These are phyloP conservation scores for Calonectria ilicicola DNA, from an alignment of 2,329 filamentous ascomycete genomes.

Conservation along the genomic window DNA sequence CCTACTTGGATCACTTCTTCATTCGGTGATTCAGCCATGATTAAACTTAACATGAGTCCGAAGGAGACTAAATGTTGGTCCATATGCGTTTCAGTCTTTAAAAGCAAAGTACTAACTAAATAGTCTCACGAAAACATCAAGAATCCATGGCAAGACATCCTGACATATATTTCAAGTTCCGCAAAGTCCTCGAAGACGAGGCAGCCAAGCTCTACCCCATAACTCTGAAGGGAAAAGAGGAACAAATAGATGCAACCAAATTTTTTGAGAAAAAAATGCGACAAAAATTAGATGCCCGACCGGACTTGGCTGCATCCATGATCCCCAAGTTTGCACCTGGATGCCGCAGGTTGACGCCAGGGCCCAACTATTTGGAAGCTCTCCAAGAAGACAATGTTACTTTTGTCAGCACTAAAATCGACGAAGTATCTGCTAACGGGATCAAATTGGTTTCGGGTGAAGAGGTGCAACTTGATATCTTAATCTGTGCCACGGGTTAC, in stretches of 20 bases:
- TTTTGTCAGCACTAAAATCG: constrained; percentile 6
- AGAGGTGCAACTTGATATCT: constrained; percentile 8
- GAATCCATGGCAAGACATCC: constrained; percentile 24
- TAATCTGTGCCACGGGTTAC: constrained; percentile 28
- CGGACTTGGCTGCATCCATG: background rate
- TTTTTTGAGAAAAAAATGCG: background rate
- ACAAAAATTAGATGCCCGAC: background rate
- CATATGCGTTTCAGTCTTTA: background rate
- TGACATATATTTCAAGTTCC: constrained; percentile 5
- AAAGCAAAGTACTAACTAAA: background rate
- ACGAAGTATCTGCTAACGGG: background rate
- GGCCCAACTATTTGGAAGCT: constrained; percentile 25
- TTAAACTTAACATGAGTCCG: constrained; percentile 1
- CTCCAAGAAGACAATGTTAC: constrained; percentile 22
- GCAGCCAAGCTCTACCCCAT: constrained; percentile 1
- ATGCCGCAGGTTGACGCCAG: constrained; percentile 27
- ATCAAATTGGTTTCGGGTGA: constrained; percentile 10
- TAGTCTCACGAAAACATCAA: constrained; percentile 22
- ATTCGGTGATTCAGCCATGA: background rate
- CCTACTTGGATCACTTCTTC: constrained; percentile 14
- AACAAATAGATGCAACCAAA: background rate
- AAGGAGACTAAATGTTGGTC: constrained; percentile 17
- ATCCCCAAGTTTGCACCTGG: constrained; percentile 23
- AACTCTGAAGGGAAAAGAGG: background rate
- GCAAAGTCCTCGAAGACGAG: constrained; percentile 21